A percentile compares a stretch with the other conserved stretches of the same genome.
These are phyloP conservation scores for Mycena metata DNA, from an alignment of 768 basidiomycete species.

Conservation along the genomic window DNA sequence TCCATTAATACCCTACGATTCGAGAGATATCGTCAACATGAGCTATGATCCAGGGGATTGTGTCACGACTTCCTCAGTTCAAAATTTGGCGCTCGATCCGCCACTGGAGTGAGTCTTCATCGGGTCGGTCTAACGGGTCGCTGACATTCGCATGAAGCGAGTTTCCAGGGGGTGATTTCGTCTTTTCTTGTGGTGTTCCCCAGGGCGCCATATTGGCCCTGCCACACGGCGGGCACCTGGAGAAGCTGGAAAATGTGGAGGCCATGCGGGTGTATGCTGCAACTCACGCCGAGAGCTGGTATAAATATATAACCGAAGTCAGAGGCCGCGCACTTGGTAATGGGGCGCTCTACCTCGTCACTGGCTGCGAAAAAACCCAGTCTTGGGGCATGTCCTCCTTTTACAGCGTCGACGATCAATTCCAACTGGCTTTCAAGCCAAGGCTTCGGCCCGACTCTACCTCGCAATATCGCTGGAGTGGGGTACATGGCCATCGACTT, in stretches of 20 bases:
- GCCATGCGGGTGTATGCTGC: slow-evolving; percentile 27
- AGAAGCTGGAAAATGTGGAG: slow-evolving; percentile 19
- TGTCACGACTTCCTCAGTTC: no score
- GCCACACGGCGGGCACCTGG: slow-evolving; percentile 31
- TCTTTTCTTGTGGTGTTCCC: neutral
- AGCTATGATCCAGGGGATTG: neutral
- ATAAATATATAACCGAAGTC: slow-evolving; percentile 26
- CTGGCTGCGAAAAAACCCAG: slow-evolving; percentile 37
- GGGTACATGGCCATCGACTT: neutral
- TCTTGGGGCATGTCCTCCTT: slow-evolving; percentile 38
- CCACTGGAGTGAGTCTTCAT: no score
- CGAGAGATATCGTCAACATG: slow-evolving; percentile 1
- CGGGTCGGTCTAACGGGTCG: no score
- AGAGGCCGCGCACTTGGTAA: slow-evolving; percentile 22
- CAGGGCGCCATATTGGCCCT: slow-evolving; percentile 35
- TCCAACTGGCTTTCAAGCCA: neutral
- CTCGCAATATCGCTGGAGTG: slow-evolving; percentile 2
- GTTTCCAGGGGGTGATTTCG: slow-evolving; percentile 5
- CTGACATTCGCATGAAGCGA: no score
- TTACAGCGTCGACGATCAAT: neutral
- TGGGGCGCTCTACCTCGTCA: slow-evolving; percentile 36
- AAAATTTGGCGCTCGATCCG: no score
- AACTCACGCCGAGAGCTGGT: slow-evolving; percentile 34
- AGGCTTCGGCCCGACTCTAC: neutral
- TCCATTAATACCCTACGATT: neutral